Evolutionary conservation across 805 yeast genomes (phyloP).

Genomic region (Kluyveromyces starmeri): DNA sequence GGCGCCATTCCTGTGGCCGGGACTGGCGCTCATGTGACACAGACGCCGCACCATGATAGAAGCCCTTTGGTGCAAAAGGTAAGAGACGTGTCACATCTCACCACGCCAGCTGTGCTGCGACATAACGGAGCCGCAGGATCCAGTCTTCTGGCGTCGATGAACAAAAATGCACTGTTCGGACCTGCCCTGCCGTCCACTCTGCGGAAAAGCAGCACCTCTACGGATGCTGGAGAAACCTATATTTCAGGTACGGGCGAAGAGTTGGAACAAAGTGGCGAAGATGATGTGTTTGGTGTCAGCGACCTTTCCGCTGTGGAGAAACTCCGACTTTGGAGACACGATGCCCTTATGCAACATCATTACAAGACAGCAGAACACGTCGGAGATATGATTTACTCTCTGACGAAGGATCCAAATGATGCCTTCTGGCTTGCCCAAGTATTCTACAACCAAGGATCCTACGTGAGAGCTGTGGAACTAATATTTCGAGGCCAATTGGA

Average conservation of each 20-base stretch:
- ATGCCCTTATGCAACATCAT: constrained; percentile 87
- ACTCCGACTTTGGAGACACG: constrained; percentile 85
- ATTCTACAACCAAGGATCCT: constrained; percentile 66
- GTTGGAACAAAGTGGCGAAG: constrained; percentile 7
- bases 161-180: constrained; percentile 22
- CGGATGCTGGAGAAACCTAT: constrained; percentile 8
- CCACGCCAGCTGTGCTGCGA: constrained; percentile 28
- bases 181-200: constrained; percentile 25
- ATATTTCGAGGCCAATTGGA: constrained; percentile 49
- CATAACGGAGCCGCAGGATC: constrained; percentile 14
- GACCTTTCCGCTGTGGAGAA: constrained; percentile 67
- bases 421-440: constrained; percentile 97
- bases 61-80: constrained; percentile 11
- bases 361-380: constrained; percentile 82
- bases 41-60: constrained; percentile 11
- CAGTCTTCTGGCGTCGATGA: constrained; percentile 16
- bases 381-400: constrained; percentile 79
- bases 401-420: constrained; percentile 83
- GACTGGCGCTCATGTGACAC: constrained; percentile 3
- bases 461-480: constrained; percentile 67
- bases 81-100: constrained; percentile 22
- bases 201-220: constrained; percentile 21
- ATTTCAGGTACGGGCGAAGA: not conserved
- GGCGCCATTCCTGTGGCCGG: not conserved
- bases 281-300: constrained; percentile 20